Conservation (phyloP, 805 yeast species). For the Priceomyces haplophilus region DNA sequence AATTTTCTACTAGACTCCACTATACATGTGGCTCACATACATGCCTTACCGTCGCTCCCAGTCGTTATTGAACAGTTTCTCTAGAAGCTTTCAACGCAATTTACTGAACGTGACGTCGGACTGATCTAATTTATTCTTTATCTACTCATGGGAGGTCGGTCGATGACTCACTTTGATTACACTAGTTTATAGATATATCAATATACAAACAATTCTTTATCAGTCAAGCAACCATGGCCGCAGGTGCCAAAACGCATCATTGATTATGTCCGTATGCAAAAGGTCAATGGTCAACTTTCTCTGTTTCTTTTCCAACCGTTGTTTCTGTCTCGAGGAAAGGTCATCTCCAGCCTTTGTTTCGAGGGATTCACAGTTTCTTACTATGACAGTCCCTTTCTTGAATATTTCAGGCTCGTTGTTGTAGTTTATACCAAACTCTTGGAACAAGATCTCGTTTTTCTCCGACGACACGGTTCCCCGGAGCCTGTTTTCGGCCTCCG, state of each 20-base stretch:
- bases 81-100: too few relatives aligned
- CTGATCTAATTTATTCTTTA: too few relatives aligned
- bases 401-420: slow-evolving; percentile 86
- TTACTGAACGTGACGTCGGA: too few relatives aligned
- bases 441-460: slow-evolving; percentile 83
- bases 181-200: neutral
- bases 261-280: slow-evolving; percentile 60
- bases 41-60: neutral
- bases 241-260: slow-evolving; percentile 58
- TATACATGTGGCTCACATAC: neutral
- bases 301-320: slow-evolving; percentile 46
- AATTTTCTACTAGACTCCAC: neutral
- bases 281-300: slow-evolving; percentile 44
- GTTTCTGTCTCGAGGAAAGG: slow-evolving; percentile 43
- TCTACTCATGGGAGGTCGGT: neutral
- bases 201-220: too few relatives aligned
- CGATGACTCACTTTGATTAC: slow-evolving; percentile 1
- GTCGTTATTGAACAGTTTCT: too few relatives aligned
- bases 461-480: slow-evolving; percentile 79
- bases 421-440: slow-evolving; percentile 78
- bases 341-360: slow-evolving; percentile 10
- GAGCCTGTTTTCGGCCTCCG: slow-evolving; percentile 75
- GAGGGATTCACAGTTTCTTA: slow-evolving; percentile 43
- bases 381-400: slow-evolving; percentile 73
- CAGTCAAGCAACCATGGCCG: slow-evolving; percentile 37